These are phyloP conservation scores for Dictyostelium purpureum DNA, from an alignment of 78 protist genomes.

Conservation along the genomic window DNA sequence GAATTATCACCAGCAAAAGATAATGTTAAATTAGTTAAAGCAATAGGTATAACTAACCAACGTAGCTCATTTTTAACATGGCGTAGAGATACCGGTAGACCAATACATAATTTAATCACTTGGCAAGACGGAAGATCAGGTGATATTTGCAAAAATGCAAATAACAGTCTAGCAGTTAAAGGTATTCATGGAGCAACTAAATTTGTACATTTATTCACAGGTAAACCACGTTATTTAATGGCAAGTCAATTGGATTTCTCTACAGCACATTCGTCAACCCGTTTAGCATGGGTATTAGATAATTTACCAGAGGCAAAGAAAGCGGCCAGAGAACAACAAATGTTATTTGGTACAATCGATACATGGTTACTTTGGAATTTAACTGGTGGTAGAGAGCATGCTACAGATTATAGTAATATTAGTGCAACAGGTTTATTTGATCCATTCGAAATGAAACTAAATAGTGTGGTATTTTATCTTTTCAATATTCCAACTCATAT, in stretches of 20 bases:
- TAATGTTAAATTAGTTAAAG: neutral
- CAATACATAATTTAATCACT: slow-evolving; percentile 67
- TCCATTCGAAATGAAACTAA: slow-evolving; percentile 68
- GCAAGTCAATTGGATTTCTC: slow-evolving; percentile 51
- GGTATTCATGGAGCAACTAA: slow-evolving; percentile 73
- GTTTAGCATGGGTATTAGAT: slow-evolving; percentile 71
- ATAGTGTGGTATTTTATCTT: slow-evolving; percentile 50
- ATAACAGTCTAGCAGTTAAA: slow-evolving; percentile 28
- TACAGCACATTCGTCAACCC: slow-evolving; percentile 45
- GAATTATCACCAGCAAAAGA: slow-evolving; percentile 27
- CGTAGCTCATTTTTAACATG: slow-evolving; percentile 48
- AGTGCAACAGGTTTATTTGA: slow-evolving; percentile 74
- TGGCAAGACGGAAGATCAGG: slow-evolving; percentile 73
- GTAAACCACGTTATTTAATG: slow-evolving; percentile 45
- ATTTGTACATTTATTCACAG: slow-evolving; percentile 63
- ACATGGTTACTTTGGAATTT: slow-evolving; percentile 79
- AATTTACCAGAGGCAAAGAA: slow-evolving; percentile 43
- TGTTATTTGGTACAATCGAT: slow-evolving; percentile 79
- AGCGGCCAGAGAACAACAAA: slow-evolving; percentile 43
- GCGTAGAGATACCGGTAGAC: slow-evolving; percentile 68
- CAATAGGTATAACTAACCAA: slow-evolving; percentile 59
- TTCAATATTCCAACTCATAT: slow-evolving; percentile 45
- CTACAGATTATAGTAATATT: slow-evolving; percentile 72
- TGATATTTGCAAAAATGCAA: slow-evolving; percentile 33
- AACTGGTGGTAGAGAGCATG: slow-evolving; percentile 56